Evolutionary conservation across 768 basidiomycete species (phyloP), one percentile per base, ranked within the genome.

Genomic region (Crassisporium funariophilum): DNA sequence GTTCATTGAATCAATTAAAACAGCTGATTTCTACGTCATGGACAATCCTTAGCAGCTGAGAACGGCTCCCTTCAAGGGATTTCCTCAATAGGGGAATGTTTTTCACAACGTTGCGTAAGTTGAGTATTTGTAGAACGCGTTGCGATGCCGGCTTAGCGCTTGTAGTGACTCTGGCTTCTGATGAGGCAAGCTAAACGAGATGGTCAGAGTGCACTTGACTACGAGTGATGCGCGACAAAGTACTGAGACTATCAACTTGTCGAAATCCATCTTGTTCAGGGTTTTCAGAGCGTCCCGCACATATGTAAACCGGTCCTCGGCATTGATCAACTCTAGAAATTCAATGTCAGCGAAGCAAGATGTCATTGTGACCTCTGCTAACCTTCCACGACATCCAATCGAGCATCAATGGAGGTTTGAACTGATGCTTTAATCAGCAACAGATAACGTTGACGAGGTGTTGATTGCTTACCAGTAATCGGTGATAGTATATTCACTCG

Each of bases 331-430:
- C 52, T 95, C 91, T 89, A 35, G 22, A 25, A 45, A 45, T 33
- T 49, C 10, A 57, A 44, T 45, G 45, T 50, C 41, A 49, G 22
- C 5, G 35, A 9, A 13, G 27, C 9, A 8, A 0, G n/a, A 19
- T 38, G 24, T 15, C 15, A 20, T 38, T 19, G 51, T 15, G 38
- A 19, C 29, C 11, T 19, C 25, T 13, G 21, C 15, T 56, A 42
- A 79, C 93, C 90, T 75, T 91, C 84, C 2, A 97, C 92, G 8
- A 83, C 89, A 50, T 95, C 91, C 13, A 97, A 76, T 9, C 95
- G 78, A 1, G 86, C 84, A 55, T 93, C 82, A 33, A 97, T 84
- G 1, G 84, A 76, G 40, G 65, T 66, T 56, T 81, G 79, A 1
- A 78, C 84, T 84, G 36, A 33, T 15, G 27, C 45, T 19, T 56